Evolutionary conservation across 2,329 filamentous ascomycete species (phyloP).

Genomic region (Celoporthe dispersa): DNA sequence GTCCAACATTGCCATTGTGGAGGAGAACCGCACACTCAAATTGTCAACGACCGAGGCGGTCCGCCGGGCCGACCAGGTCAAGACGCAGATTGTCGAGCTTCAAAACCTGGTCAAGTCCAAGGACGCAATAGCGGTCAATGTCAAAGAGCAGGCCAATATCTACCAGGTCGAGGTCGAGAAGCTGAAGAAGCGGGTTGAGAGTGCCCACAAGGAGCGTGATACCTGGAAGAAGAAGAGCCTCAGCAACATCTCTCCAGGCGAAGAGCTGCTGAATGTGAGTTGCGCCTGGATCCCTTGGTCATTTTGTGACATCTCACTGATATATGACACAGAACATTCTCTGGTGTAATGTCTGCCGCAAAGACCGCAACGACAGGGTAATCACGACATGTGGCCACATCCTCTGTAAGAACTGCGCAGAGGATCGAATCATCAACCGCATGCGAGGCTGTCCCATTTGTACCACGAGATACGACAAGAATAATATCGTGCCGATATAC

Average conservation of each 20-base stretch:
- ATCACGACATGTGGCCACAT: slow-evolving; percentile 94
- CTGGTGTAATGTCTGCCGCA: slow-evolving; percentile 90
- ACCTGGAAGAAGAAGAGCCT: slow-evolving; percentile 82
- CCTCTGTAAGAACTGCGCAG: slow-evolving; percentile 89
- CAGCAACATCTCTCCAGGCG: slow-evolving; percentile 80
- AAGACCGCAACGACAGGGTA: slow-evolving; percentile 90
- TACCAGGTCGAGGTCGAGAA: slow-evolving; percentile 80
- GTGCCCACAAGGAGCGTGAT: slow-evolving; percentile 81
- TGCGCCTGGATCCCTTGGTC: background rate
- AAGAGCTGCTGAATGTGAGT: slow-evolving; percentile 85
- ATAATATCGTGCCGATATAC: slow-evolving; percentile 82
- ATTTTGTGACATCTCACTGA: slow-evolving; percentile 38
- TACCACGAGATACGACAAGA: slow-evolving; percentile 86
- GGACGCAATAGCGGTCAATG: slow-evolving; percentile 61
- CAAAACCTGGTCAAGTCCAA: slow-evolving; percentile 75
- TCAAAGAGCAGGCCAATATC: slow-evolving; percentile 62
- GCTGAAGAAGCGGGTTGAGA: slow-evolving; percentile 75
- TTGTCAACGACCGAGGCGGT: slow-evolving; percentile 70
- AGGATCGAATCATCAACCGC: slow-evolving; percentile 85
- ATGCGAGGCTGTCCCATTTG: slow-evolving; percentile 96
- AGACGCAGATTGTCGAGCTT: slow-evolving; percentile 76
- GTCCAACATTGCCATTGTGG: slow-evolving; percentile 70
- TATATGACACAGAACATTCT: slow-evolving; percentile 64
- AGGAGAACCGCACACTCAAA: slow-evolving; percentile 78
- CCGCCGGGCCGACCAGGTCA: slow-evolving; percentile 72